Evolutionary conservation across 306 rosid genomes (phyloP).

Genomic region (Trichosanthes truncata): DNA sequence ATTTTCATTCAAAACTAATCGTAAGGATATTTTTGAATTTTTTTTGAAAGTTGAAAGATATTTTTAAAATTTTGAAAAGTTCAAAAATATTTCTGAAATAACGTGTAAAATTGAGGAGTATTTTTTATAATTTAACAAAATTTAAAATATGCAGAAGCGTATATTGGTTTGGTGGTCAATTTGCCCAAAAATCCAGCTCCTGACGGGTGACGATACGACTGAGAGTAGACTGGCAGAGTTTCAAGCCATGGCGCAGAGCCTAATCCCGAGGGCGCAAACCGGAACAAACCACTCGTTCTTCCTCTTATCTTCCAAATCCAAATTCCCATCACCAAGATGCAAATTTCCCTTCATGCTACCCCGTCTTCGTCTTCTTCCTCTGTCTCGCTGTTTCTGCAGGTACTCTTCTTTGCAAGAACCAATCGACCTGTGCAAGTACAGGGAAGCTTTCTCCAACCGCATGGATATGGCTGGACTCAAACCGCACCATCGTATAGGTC

Average conservation of each 20-base stretch:
- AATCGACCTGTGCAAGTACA: constrained; percentile 39
- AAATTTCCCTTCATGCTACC: constrained; percentile 18
- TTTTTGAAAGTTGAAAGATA: no score
- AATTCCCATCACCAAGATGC: constrained; percentile 16
- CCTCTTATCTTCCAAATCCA: constrained; percentile 25
- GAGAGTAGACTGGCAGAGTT: background rate
- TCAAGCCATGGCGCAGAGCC: constrained; percentile 51
- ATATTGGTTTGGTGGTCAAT: no score
- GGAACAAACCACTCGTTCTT: constrained; percentile 22
- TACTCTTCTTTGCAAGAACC: constrained; percentile 26
- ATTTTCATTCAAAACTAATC: no score
- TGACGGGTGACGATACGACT: background rate
- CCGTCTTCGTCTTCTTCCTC: constrained; percentile 18
- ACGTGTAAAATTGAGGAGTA: no score
- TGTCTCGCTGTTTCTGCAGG: constrained; percentile 18
- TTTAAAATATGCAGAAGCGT: no score
- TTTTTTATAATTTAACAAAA: no score
- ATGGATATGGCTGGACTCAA: constrained; percentile 91
- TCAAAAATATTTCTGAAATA: no score
- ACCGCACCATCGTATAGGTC: constrained; percentile 75
- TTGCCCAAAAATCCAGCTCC: no score
- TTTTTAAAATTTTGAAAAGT: no score
- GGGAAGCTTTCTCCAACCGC: constrained; percentile 57
- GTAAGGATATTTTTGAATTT: no score
- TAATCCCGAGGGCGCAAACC: constrained; percentile 27